These are phyloP conservation scores for Calycina herbarum DNA, from an alignment of 2,329 filamentous ascomycete species.

Conservation along the genomic window DNA sequence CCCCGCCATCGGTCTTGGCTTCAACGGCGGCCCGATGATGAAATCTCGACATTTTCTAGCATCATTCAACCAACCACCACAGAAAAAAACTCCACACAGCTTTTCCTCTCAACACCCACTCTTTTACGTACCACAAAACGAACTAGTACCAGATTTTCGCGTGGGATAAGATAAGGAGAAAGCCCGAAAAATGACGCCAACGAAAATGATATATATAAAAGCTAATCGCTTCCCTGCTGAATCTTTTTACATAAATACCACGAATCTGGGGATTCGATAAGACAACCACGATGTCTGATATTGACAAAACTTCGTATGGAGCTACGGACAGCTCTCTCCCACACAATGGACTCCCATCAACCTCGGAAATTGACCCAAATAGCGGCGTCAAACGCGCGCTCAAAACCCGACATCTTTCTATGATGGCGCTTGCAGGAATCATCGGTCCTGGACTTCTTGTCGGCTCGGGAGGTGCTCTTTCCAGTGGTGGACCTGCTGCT, in stretches of 20 bases:
- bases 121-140: not conserved
- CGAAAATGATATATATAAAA: not conserved
- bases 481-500: constrained; percentile 68
- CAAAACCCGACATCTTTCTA: constrained; percentile 66
- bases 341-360: not conserved
- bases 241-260: not conserved
- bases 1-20: not conserved
- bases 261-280: not conserved
- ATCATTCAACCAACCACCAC: constrained; percentile 1
- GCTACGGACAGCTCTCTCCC: not conserved
- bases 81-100: not conserved
- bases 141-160: not conserved
- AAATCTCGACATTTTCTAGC: constrained; percentile 1
- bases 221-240: not conserved
- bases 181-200: not conserved
- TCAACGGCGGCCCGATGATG: not conserved
- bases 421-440: constrained; percentile 48
- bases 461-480: constrained; percentile 68
- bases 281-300: constrained; percentile 3
- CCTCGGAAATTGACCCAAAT: constrained; percentile 48
- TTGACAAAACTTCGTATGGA: not conserved
- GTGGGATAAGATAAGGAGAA: constrained; percentile 2
- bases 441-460: constrained; percentile 72
- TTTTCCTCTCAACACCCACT: not conserved
- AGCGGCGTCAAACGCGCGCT: constrained; percentile 68